Evolutionary conservation across 371 early-diverging fungal species (phyloP), one percentile per base, ranked within the genome.

Genomic region (Chytridium lagenaria): DNA sequence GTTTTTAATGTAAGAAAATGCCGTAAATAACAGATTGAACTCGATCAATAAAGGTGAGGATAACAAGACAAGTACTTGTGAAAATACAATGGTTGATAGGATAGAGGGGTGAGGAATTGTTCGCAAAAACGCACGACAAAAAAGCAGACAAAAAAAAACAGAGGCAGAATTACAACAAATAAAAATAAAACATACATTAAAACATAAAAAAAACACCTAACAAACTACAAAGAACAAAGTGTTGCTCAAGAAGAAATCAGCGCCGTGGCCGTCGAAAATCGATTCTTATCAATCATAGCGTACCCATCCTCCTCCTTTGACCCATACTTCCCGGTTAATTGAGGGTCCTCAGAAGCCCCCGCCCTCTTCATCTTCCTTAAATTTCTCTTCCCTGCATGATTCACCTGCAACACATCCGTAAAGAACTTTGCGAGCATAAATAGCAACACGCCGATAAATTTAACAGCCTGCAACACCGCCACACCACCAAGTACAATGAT

Each of bases 391-490:
- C 61, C 61, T 33, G 61, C 61, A 61, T 61, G 30, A 26, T 61
- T 61, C 34, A 61, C 23, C 26, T 34, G 30, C 34, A 66, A 30
- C 36, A 73, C 49, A 40, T 73, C 61, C 59, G 73, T 50, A 16
- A 59, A 44, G 1, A 59, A n/a, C 68, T 68, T 68, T 57, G 38
- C 37, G 26, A 51, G 15, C 26, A 76, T 28, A 40, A 72, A 76
- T 51, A 37, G 23, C 0, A 76, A 10, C 7, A 70, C 70, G 12
- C 61, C 61, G 36, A 61, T 61, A 34, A 77, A 57, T 39, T 77
- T 77, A 34, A 73, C 31, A 31, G 52, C 71, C 31, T 71, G 44
- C 33, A 77, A 39, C 10, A n/a, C n/a, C 1, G 77, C 74, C 5
- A 71, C 68, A 22, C 57, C 68, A 22, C 61, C 28, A 31, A 77